Conservation (phyloP, 108 stramenopile genomes). For the Skeletonema potamos region DNA sequence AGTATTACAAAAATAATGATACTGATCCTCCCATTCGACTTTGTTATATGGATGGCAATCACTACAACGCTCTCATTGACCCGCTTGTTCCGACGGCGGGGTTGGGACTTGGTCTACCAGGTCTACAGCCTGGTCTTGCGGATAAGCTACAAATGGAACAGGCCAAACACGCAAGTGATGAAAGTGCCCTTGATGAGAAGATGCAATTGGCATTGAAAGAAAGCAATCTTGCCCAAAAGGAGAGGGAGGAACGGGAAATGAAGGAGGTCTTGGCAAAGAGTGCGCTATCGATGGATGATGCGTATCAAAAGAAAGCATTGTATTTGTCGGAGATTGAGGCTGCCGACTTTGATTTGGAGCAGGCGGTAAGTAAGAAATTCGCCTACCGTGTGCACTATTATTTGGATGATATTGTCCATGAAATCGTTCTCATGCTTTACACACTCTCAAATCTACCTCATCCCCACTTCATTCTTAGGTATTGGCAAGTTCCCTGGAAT, state of each 20-base stretch:
- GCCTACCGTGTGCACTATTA: not conserved
- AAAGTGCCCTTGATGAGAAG: conserved; percentile 54
- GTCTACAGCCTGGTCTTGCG: conserved; percentile 75
- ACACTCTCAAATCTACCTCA: not conserved
- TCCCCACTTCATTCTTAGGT: conserved; percentile 22
- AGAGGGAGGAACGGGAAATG: conserved; percentile 28
- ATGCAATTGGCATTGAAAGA: conserved; percentile 55
- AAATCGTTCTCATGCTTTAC: not conserved
- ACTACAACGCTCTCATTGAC: conserved; percentile 86
- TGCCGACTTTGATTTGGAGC: conserved; percentile 83
- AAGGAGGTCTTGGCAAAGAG: conserved; percentile 19
- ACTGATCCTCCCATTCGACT: conserved; percentile 77
- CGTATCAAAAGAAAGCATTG: conserved; percentile 66
- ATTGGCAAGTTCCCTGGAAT: conserved; percentile 63
- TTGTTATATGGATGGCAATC: conserved; percentile 83
- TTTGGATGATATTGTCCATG: not conserved
- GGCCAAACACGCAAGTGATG: conserved; percentile 64
- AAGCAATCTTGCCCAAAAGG: conserved; percentile 17
- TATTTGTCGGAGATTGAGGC: conserved; percentile 76
- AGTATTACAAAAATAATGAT: conserved; percentile 46
- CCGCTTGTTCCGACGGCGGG: conserved; percentile 82
- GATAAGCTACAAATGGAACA: conserved; percentile 78
- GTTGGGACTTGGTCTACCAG: conserved; percentile 77
- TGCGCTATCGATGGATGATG: conserved; percentile 18
- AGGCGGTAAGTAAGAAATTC: conserved; percentile 42